Conservation (phyloP, 2,329 filamentous ascomycete genomes). For the Hypoxylon sp. region DNA sequence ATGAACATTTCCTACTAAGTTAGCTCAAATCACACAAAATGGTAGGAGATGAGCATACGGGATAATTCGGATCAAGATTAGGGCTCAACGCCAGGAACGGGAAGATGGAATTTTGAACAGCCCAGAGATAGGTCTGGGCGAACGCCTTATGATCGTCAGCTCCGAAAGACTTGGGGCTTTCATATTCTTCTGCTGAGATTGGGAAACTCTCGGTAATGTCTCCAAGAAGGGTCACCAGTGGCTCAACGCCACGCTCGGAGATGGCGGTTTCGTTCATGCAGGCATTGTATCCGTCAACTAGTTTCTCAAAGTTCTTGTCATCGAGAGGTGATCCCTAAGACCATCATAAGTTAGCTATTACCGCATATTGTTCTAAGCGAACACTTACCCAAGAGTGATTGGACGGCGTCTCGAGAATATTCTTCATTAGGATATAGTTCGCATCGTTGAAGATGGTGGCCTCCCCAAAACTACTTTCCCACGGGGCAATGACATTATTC, state of each 20-base stretch:
- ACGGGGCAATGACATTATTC: constrained; percentile 23
- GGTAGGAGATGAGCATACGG: constrained; percentile 10
- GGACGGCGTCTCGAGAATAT: constrained; percentile 24
- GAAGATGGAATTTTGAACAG: constrained; percentile 6
- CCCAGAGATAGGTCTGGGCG: constrained; percentile 23
- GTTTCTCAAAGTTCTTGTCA: constrained; percentile 32
- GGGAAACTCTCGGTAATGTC: constrained; percentile 30
- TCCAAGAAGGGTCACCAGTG: constrained; percentile 25
- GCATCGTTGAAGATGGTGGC: not conserved
- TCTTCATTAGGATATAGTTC: constrained; percentile 30
- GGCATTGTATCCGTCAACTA: constrained; percentile 29
- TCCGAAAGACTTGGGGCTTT: constrained; percentile 13
- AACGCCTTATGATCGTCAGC: constrained; percentile 22
- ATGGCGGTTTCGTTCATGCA: constrained; percentile 36
- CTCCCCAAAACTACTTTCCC: not conserved
- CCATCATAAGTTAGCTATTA: not conserved
- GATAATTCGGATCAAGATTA: constrained; percentile 9
- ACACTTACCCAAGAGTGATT: constrained; percentile 13
- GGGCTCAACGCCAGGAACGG: constrained; percentile 18
- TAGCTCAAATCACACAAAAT: not conserved
- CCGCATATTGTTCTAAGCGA: not conserved
- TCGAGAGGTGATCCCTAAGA: constrained; percentile 18
- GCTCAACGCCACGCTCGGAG: constrained; percentile 17
- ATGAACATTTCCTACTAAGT: constrained; percentile 24
- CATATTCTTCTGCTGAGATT: constrained; percentile 2